Conservation (phyloP, 257 asterid genomes). For the Scutellaria barbata region DNA sequence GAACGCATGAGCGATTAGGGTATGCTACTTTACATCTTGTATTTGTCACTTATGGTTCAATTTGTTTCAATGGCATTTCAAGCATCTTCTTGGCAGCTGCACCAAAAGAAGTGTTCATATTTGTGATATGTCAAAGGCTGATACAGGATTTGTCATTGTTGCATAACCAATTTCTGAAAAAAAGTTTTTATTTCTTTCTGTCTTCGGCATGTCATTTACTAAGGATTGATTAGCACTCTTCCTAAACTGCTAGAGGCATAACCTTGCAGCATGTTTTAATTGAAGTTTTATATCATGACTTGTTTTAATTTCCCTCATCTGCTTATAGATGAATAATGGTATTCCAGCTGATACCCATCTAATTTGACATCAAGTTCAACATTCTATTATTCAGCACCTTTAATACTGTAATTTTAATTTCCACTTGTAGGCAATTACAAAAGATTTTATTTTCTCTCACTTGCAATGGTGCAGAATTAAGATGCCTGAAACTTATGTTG, state of each 20-base stretch:
- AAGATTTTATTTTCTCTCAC: slow-evolving; percentile 21
- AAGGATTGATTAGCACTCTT: background rate
- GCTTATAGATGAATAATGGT: slow-evolving; percentile 16
- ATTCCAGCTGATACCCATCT: slow-evolving; percentile 7
- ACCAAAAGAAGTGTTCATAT: background rate
- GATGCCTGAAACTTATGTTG: slow-evolving; percentile 95
- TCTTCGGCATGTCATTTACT: background rate
- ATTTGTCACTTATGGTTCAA: slow-evolving; percentile 6
- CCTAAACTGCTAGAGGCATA: background rate
- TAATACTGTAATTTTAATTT: slow-evolving; percentile 27
- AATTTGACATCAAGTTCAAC: slow-evolving; percentile 14
- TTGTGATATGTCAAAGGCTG: background rate
- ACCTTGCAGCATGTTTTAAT: background rate
- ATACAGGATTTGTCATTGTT: background rate
- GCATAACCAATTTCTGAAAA: too few species aligned
- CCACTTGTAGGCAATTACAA: slow-evolving; percentile 21
- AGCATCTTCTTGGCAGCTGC: slow-evolving; percentile 6
- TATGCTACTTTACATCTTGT: slow-evolving; percentile 39
- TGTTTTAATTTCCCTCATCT: background rate
- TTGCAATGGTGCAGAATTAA: slow-evolving; percentile 65
- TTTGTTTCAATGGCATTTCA: slow-evolving; percentile 27
- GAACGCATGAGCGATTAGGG: slow-evolving; percentile 85
- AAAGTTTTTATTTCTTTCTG: background rate
- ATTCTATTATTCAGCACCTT: slow-evolving; percentile 6
- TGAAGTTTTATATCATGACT: background rate